Conservation (phyloP, 345 rosid genomes). For the Populus nigra region DNA sequence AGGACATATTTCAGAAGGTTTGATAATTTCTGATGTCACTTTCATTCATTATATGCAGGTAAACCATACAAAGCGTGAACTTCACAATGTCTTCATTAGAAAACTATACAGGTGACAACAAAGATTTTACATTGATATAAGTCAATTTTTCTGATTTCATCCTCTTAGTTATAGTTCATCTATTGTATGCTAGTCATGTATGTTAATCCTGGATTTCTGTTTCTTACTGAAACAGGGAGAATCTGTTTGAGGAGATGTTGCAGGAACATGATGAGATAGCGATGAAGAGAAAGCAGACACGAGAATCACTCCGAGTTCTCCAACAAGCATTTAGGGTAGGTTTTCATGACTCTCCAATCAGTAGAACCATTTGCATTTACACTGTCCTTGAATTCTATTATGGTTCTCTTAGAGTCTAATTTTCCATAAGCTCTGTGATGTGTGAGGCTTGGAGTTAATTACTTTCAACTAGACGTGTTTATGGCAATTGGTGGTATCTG, state of each 20-base stretch:
- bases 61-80: constrained; percentile 89
- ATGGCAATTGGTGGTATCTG: background rate
- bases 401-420: background rate
- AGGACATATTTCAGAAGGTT: background rate
- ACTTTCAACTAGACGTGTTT: background rate
- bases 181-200: background rate
- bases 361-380: background rate
- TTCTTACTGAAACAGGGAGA: constrained; percentile 58
- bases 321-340: constrained; percentile 91
- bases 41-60: constrained; percentile 45
- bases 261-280: constrained; percentile 97
- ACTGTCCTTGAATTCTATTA: background rate
- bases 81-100: constrained; percentile 89
- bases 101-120: constrained; percentile 84
- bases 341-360: constrained; percentile 14
- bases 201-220: constrained; percentile 2
- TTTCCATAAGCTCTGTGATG: background rate
- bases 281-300: constrained; percentile 71
- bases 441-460: background rate
- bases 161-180: background rate
- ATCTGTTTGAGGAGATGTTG: constrained; percentile 95
- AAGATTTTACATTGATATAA: background rate
- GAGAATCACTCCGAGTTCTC: constrained; percentile 80
- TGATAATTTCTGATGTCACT: background rate
- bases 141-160: background rate